Evolutionary conservation across 1,284 basidiomycete genomes (phyloP).

Genomic region (Neotropicomus parvogracilis): DNA sequence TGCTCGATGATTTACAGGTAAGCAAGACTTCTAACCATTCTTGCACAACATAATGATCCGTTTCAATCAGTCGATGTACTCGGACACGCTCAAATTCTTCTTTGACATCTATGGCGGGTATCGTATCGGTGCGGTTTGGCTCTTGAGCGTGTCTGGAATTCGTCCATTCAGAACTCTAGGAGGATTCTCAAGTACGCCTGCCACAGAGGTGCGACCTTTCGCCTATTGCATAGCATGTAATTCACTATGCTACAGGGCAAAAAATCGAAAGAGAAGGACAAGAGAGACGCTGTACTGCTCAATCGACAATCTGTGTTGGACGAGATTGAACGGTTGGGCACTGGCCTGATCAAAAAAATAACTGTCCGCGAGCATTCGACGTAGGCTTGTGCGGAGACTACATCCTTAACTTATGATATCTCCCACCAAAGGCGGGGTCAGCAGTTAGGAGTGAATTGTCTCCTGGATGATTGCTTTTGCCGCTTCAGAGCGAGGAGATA

Average conservation of each 20-base stretch:
- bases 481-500: no score
- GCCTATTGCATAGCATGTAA: not conserved
- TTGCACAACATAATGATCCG: slow-evolving; percentile 5
- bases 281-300: slow-evolving; percentile 58
- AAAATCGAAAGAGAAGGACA: slow-evolving; percentile 55
- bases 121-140: slow-evolving; percentile 84
- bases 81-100: slow-evolving; percentile 81
- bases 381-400: not conserved
- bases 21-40: slow-evolving; percentile 19
- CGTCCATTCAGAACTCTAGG: slow-evolving; percentile 80
- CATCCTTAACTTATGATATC: not conserved
- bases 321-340: slow-evolving; percentile 80
- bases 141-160: slow-evolving; percentile 56
- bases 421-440: no score
- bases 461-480: no score
- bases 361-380: slow-evolving; percentile 28
- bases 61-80: slow-evolving; percentile 59
- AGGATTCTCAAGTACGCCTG: slow-evolving; percentile 70
- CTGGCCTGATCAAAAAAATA: slow-evolving; percentile 62
- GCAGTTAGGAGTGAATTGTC: no score
- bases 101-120: slow-evolving; percentile 81
- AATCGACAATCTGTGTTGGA: slow-evolving; percentile 69
- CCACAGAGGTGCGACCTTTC: slow-evolving; percentile 33
- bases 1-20: slow-evolving; percentile 73
- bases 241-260: slow-evolving; percentile 26